phyloP scores from a whole-genome alignment of 2,329 filamentous ascomycete species.

The Orbilia blumenaviensis region DNA sequence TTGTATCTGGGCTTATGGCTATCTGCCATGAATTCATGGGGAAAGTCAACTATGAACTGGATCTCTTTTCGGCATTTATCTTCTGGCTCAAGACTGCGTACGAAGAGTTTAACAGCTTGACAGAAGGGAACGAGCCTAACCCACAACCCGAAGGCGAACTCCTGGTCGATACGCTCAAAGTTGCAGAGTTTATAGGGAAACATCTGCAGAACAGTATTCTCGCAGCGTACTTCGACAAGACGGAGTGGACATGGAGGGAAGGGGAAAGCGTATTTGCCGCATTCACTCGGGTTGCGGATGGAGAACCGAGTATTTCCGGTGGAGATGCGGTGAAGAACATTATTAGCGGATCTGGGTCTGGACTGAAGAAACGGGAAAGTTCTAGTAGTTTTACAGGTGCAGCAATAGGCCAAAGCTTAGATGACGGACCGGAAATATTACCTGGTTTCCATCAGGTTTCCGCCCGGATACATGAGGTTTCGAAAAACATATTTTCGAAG shows the following conservation, averaged over 20 bases:
- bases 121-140: slow-evolving; percentile 57
- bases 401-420: background rate
- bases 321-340: slow-evolving; percentile 35
- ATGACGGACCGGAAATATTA: slow-evolving; percentile 36
- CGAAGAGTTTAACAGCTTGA: slow-evolving; percentile 57
- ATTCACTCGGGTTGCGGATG: slow-evolving; percentile 51
- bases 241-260: slow-evolving; percentile 51
- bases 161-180: slow-evolving; percentile 56
- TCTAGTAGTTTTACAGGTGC: slow-evolving; percentile 33
- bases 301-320: background rate
- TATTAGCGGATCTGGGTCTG: slow-evolving; percentile 44
- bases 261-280: slow-evolving; percentile 57
- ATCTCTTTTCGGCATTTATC: slow-evolving; percentile 57
- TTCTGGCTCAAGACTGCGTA: slow-evolving; percentile 57
- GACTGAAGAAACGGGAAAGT: slow-evolving; percentile 50
- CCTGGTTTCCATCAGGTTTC: slow-evolving; percentile 57
- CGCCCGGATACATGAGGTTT: slow-evolving; percentile 56
- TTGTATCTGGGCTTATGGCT: slow-evolving; percentile 57
- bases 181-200: slow-evolving; percentile 57
- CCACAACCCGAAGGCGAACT: slow-evolving; percentile 48
- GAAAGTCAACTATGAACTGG: slow-evolving; percentile 57
- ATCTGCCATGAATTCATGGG: slow-evolving; percentile 57
- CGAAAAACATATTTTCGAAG: slow-evolving; percentile 57
- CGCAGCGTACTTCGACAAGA: slow-evolving; percentile 55
- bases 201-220: slow-evolving; percentile 57